Evolutionary conservation across 2,329 filamentous ascomycete species (phyloP), one percentile per base, ranked within the genome.

Genomic region (Bipolaris sorokiniana): DNA sequence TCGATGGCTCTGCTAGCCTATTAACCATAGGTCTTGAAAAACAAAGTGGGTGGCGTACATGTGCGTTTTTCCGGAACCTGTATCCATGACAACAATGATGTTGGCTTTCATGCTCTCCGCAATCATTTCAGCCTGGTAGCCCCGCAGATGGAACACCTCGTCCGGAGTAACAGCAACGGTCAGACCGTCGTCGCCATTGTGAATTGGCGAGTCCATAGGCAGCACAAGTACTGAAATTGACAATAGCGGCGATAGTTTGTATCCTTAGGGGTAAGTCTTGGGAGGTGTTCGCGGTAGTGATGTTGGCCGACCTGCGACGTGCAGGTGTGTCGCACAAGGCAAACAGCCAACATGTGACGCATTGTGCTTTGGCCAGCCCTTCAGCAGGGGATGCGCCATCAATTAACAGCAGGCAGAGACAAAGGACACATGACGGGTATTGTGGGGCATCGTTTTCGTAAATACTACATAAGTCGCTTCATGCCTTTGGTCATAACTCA

Each of bases 81-180:
- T 82, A 49, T 81, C 79, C 78, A 82, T 81, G 11, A 76, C 79
- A 37, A 82, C 79, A 50, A 82, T 81, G 52, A 80, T 72, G 58
- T 83, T 83, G 16, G 68, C 63, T 41, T 70, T 66, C 33, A 82
- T 56, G 63, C 78, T 80, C 53, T 75, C 73, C 40, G 80, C 74
- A 2, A 82, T 73, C 80, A 82, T 82, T 63, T 83, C 80, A 63
- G 77, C 68, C 71, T 82, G 81, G 58, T 82, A 82, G 1, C 76
- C 73, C 10, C 80, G 78, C 5, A 80, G 68, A 4, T 66, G 69
- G 51, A 76, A 71, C 0, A 49, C 31, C 23, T 61, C 61, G 45
- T 54, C 18, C 26, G 63, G 23, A 11, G 51, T 26, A 10, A 46
- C 44, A 9, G 54, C 51, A 16, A 37, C 54, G 28, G 45, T 41